Evolutionary conservation across 1,139 yeast genomes (phyloP), one percentile per base, ranked within the genome.

Genomic region (Geotrichum restrictum): DNA sequence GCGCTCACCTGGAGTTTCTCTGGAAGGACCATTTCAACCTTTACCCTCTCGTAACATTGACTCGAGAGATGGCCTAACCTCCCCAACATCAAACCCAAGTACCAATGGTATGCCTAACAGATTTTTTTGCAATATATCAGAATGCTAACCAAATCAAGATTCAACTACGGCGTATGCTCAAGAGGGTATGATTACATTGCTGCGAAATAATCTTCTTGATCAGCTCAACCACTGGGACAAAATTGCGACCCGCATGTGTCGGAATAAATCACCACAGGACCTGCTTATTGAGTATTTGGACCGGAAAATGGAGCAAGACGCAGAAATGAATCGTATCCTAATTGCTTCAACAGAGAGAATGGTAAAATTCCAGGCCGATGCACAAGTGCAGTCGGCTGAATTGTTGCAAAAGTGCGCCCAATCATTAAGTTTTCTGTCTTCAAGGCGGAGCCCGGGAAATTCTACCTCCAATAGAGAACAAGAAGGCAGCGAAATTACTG

Each of bases 211-310:
- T n/a, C 24, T 50, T 11, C 31, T 45, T 6, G 53, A 50, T 22
- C 53, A 50, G 37, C 37, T 50, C 3, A 37, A 44, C 18, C 47
- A 45, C 19, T 50, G 49, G 49, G 53, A 50, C 31, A 41, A 36
- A 19, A 27, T 46, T 11, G 19, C 47, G 31, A 40, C 22, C 29
- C 43, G 49, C 7, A 45, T 50, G 43, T 41, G 38, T 29, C 40
- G 46, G 13, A 51, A 51, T 7, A 50, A 50, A 38, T 45, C 53
- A 6, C 53, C 53, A 10, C 53, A 50, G 18, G 53, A 50, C 37
- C 22, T 50, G 21, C 40, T 50, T 7, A 50, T 50, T 11, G 53
- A 50, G 21, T 51, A 42, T 21, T 16, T 51, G 33, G 45, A 51
- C 33, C 41, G 43, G 36, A 51, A 51, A 24, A 42, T 51, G 54